A percentile compares a stretch with the other conserved stretches of the same genome.
Conservation (phyloP, 495 filamentous ascomycete species). For the Thermochaetoides thermophila region DNA sequence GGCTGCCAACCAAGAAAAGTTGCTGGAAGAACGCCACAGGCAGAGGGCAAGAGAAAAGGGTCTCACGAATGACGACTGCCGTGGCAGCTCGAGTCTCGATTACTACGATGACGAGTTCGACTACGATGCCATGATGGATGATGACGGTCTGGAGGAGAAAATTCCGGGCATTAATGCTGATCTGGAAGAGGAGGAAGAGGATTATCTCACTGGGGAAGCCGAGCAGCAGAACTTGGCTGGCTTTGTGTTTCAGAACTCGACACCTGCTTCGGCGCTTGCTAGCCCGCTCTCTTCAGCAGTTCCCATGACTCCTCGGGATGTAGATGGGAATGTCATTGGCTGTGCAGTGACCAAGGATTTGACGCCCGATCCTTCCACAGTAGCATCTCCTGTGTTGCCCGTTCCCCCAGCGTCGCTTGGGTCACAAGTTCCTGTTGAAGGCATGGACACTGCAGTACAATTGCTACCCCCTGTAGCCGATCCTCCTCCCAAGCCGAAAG, state of each 20-base stretch:
- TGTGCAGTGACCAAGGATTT: slow-evolving; percentile 33
- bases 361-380: slow-evolving; percentile 10
- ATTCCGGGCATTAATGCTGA: slow-evolving; percentile 65
- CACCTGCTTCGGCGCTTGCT: slow-evolving; percentile 30
- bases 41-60: slow-evolving; percentile 42
- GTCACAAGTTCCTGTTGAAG: background rate
- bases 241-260: slow-evolving; percentile 37
- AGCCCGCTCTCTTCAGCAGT: slow-evolving; percentile 32
- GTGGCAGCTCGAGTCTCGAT: slow-evolving; percentile 34
- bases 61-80: slow-evolving; percentile 13
- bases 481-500: slow-evolving; percentile 6
- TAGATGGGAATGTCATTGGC: slow-evolving; percentile 32
- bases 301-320: slow-evolving; percentile 37
- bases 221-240: slow-evolving; percentile 39
- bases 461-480: slow-evolving; percentile 1
- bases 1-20: slow-evolving; percentile 60
- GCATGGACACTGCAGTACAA: slow-evolving; percentile 3
- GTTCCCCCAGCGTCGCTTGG: background rate
- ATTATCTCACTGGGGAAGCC: slow-evolving; percentile 26
- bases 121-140: slow-evolving; percentile 53
- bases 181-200: slow-evolving; percentile 25
- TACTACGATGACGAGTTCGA: slow-evolving; percentile 59
- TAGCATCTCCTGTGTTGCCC: slow-evolving; percentile 7
- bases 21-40: slow-evolving; percentile 75
- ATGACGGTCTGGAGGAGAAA: slow-evolving; percentile 57